These are phyloP conservation scores for Pyrenochaeta sp. DNA, from an alignment of 2,329 filamentous ascomycete genomes.

Conservation along the genomic window DNA sequence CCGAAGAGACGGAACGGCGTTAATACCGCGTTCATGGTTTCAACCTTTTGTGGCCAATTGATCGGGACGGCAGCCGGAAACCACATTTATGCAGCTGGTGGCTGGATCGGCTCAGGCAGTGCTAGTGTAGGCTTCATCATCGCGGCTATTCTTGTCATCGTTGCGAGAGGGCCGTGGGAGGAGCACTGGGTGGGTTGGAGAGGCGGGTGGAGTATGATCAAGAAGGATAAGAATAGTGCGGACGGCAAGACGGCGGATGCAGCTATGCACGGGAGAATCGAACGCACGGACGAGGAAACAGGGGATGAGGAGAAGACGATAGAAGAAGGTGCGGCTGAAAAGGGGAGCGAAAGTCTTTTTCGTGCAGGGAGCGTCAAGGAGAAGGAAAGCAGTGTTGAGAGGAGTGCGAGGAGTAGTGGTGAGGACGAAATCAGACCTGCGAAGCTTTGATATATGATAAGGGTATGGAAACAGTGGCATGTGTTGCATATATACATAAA, in stretches of 20 bases:
- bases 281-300: constrained; percentile 27
- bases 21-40: constrained; percentile 84
- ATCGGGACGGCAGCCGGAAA: constrained; percentile 67
- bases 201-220: constrained; percentile 62
- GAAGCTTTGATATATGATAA: constrained; percentile 12
- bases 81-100: constrained; percentile 61
- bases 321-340: constrained; percentile 40
- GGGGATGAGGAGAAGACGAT: constrained; percentile 17
- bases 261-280: constrained; percentile 10
- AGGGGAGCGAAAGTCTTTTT: constrained; percentile 29
- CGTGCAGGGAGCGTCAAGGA: constrained; percentile 8
- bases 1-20: constrained; percentile 76
- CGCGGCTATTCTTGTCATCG: constrained; percentile 56
- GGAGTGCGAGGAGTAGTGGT: constrained; percentile 16
- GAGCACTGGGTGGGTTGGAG: constrained; percentile 67
- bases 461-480: background rate
- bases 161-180: constrained; percentile 63
- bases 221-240: constrained; percentile 49
- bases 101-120: constrained; percentile 65
- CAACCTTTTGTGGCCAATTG: constrained; percentile 76
- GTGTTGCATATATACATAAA: background rate
- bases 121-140: constrained; percentile 64
- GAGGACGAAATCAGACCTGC: constrained; percentile 18
- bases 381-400: constrained; percentile 3
- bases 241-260: constrained; percentile 48